phyloP scores from a whole-genome alignment of 257 asterid species.

The Solanum bukasovii region DNA sequence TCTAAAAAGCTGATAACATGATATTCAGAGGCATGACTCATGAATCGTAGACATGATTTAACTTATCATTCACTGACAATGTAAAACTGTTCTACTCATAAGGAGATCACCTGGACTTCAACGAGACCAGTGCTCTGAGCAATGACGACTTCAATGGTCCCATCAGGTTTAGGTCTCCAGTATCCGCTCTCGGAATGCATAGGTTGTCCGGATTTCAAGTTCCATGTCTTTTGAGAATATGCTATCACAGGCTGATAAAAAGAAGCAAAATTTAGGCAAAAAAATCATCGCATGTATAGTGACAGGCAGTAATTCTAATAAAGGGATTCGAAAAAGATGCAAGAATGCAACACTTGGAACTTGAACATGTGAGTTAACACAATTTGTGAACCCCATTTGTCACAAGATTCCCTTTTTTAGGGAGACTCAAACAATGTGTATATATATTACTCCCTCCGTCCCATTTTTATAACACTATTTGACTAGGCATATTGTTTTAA shows the following conservation, averaged over 20 bases:
- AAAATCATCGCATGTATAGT: not conserved
- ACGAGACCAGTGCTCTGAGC: constrained; percentile 79
- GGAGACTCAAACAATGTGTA: not conserved
- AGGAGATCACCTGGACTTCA: constrained; percentile 46
- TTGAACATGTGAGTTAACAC: not conserved
- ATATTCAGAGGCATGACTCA: not conserved
- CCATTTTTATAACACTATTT: not conserved
- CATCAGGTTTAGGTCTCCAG: constrained; percentile 59
- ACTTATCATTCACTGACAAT: not conserved
- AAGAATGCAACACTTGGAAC: not conserved
- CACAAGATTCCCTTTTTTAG: not conserved
- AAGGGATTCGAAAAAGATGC: not conserved
- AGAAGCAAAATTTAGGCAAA: not conserved
- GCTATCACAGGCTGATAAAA: constrained; percentile 35
- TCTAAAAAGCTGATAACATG: not conserved
- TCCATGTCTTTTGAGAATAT: constrained; percentile 69
- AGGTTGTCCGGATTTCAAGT: constrained; percentile 40
- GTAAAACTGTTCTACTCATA: not conserved
- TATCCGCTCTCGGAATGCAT: constrained; percentile 77
- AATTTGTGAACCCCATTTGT: not conserved
- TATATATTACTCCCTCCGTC: not conserved
- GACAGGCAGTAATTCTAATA: not conserved
- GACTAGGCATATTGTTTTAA: not conserved
- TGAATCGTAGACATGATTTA: not conserved
- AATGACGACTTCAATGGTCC: constrained; percentile 53